A percentile compares a stretch with the other conserved stretches of the same genome.
Conservation (phyloP, 2,329 filamentous ascomycete genomes). For the Trichothecium roseum region DNA sequence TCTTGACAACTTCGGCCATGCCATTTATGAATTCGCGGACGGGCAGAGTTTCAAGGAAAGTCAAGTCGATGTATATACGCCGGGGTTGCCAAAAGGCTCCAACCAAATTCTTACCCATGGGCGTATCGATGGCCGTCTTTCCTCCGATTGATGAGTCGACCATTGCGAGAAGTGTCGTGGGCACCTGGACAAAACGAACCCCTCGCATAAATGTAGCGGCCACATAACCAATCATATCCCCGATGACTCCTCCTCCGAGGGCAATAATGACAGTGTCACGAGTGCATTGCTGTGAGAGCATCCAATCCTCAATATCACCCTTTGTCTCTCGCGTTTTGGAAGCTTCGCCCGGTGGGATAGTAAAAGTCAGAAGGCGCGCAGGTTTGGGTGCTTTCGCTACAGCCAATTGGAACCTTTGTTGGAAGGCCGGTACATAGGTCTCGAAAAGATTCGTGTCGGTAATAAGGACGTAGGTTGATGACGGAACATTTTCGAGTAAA, state of each 20-base stretch:
- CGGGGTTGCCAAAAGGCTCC: conserved; percentile 95
- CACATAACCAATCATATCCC: conserved; percentile 95
- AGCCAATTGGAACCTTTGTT: conserved; percentile 25
- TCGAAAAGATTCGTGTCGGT: conserved; percentile 88
- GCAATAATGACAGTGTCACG: conserved; percentile 92
- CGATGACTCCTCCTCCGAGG: conserved; percentile 90
- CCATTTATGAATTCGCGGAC: conserved; percentile 93
- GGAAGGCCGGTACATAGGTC: conserved; percentile 72
- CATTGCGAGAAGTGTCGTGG: conserved; percentile 91
- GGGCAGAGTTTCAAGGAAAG: conserved; percentile 83
- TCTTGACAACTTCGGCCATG: conserved; percentile 98
- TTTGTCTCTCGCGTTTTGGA: conserved; percentile 93
- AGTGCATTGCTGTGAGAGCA: conserved; percentile 84
- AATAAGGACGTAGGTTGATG: conserved; percentile 90
- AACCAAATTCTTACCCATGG: conserved; percentile 90
- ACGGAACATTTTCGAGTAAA: conserved; percentile 63
- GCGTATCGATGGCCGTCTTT: conserved; percentile 96
- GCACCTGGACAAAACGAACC: conserved; percentile 91
- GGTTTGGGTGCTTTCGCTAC: conserved; percentile 11
- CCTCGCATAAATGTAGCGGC: conserved; percentile 98
- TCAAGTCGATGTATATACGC: conserved; percentile 87
- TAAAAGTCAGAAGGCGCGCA: conserved; percentile 71
- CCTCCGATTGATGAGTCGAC: conserved; percentile 97
- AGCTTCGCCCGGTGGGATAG: conserved; percentile 81
- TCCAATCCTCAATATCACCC: conserved; percentile 94